Evolutionary conservation across 129 eudicot species (phyloP).

Genomic region (Artemisia tridentata): DNA sequence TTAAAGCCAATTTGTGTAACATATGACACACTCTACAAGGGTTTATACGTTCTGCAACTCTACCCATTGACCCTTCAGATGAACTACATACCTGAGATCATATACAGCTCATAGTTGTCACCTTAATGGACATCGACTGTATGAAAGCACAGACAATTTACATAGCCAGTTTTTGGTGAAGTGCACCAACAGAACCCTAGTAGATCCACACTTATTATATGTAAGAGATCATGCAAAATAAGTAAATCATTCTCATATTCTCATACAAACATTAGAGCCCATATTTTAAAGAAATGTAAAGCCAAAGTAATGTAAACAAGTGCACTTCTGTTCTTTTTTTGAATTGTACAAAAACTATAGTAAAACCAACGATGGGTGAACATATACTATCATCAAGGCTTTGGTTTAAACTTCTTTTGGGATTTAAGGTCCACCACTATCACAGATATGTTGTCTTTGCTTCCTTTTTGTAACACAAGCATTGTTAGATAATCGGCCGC

Average conservation of each 20-base stretch:
- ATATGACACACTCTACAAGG: too few species aligned
- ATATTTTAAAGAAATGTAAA: not conserved
- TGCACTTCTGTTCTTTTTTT: not conserved
- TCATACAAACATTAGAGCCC: slow-evolving; percentile 22
- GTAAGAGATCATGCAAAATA: slow-evolving; percentile 15
- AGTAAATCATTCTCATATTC: slow-evolving; percentile 3
- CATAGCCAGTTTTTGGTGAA: not conserved
- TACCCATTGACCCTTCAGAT: too few species aligned
- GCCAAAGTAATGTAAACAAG: slow-evolving; percentile 20
- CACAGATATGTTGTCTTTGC: slow-evolving; percentile 77
- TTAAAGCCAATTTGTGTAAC: too few species aligned
- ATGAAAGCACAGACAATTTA: too few species aligned
- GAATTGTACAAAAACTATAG: slow-evolving; percentile 24
- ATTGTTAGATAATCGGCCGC: slow-evolving; percentile 79
- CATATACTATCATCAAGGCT: slow-evolving; percentile 38
- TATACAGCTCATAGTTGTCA: too few species aligned
- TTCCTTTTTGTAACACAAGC: slow-evolving; percentile 77
- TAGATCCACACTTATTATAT: slow-evolving; percentile 18
- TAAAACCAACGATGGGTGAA: slow-evolving; percentile 23
- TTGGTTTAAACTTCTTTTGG: slow-evolving; percentile 69
- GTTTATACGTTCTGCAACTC: too few species aligned
- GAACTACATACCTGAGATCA: too few species aligned
- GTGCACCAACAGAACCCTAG: not conserved
- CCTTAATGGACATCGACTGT: too few species aligned
- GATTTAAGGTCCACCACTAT: slow-evolving; percentile 78